Percentiles rank a stretch among this genome's conserved stretches.
phyloP scores from a whole-genome alignment of 805 yeast species.

The Torulaspora maleeae region DNA sequence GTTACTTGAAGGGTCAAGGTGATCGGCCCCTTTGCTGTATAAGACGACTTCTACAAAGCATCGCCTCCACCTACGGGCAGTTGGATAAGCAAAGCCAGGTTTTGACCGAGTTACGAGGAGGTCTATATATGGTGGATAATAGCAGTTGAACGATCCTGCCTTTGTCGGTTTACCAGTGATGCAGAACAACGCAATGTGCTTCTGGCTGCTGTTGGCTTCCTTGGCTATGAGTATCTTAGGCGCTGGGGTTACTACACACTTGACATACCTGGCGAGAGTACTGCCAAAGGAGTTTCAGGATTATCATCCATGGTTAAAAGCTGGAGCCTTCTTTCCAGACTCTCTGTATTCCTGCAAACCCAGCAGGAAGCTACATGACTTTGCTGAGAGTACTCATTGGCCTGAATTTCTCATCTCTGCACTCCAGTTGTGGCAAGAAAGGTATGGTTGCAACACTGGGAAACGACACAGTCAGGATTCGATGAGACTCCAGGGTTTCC shows the following conservation, averaged over 20 bases:
- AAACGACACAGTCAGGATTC: slow-evolving; percentile 21
- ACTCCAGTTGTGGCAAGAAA: slow-evolving; percentile 40
- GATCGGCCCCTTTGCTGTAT: background rate
- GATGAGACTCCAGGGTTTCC: slow-evolving; percentile 45
- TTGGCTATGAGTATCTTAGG: slow-evolving; percentile 3
- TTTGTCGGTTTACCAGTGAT: background rate
- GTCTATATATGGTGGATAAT: background rate
- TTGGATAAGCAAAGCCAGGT: too few relatives aligned
- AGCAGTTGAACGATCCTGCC: background rate
- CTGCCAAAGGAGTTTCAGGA: slow-evolving; percentile 34
- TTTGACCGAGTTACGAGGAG: background rate
- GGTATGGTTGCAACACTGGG: slow-evolving; percentile 18
- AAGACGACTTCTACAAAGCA: background rate
- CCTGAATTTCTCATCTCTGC: slow-evolving; percentile 55
- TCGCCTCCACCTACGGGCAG: too few relatives aligned
- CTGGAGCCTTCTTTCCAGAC: slow-evolving; percentile 70
- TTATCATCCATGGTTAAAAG: slow-evolving; percentile 37
- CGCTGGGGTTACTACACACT: slow-evolving; percentile 27
- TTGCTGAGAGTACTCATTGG: slow-evolving; percentile 66
- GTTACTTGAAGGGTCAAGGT: background rate
- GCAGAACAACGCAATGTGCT: background rate
- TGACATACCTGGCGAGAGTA: slow-evolving; percentile 20
- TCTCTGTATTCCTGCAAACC: slow-evolving; percentile 59
- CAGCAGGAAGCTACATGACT: slow-evolving; percentile 37
- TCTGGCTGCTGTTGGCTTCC: background rate